Evolutionary conservation across 352 stramenopile species (phyloP), one percentile per base, ranked within the genome.

Genomic region (Thraustochytrium striatum): DNA sequence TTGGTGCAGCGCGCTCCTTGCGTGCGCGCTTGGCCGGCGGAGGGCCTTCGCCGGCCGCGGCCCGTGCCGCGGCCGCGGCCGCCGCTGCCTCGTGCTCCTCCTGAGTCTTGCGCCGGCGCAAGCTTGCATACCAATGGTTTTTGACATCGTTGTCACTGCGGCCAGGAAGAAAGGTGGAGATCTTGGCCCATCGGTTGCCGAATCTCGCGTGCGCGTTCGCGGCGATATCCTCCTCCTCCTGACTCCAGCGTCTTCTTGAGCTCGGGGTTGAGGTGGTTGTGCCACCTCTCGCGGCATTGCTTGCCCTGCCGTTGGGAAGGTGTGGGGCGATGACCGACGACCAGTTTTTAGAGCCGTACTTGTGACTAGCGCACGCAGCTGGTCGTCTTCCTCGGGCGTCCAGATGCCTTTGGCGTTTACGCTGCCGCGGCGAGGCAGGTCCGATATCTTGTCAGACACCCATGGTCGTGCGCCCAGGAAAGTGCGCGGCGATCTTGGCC

Each of bases 91-190:
- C 59, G 2, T 53, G 21, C 32, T 70, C 35, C 59, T 53, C 53
- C 25, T 38, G 59, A 19, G 59, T 70, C 59, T 70, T 70, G 0
- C 50, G 59, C 2, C 59, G 44, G 7, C 65, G 44, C 47, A 61
- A 32, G 30, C 32, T 65, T 9, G 70, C 55, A 35, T 80, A 80
- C 38, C 95, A 98, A 9, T 94, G 88, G 86, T 98, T 98, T 84
- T 98, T 98, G 61, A 98, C 94, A 47, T 92, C 94, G 79, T 98
- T 98, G 83, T 98, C 95, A 0, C 93, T 98, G 39, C 95, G 87
- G 2, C 95, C 95, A 2, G 94, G 93, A 38, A 98, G 90, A 57
- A 97, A 87, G 82, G 98, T 98, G 30, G 93, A 92, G 83, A 98
- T 98, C 82, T 97, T 94, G 78, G 93, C 95, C 95, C 95, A 98